A percentile compares a stretch with the other conserved stretches of the same genome.
Evolutionary conservation across 352 stramenopile genomes (phyloP).

Genomic region (Aphanomyces cochlioides): DNA sequence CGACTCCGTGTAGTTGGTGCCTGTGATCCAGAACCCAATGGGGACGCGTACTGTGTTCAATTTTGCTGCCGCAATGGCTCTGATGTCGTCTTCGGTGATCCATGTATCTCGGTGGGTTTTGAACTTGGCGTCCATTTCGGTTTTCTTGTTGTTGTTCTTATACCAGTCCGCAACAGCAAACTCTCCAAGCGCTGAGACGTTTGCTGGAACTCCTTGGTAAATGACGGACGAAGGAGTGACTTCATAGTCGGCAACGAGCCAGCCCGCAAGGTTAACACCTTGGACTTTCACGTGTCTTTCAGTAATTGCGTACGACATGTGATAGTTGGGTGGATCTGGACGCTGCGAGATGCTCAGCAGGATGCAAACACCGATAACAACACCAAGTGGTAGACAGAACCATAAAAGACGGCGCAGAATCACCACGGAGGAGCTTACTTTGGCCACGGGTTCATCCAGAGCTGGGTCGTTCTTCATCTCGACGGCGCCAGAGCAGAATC

Average conservation of each 20-base stretch:
- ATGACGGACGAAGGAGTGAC: constrained; percentile 33
- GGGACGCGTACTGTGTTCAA: constrained; percentile 62
- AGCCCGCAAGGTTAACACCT: constrained; percentile 39
- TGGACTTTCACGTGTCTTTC: constrained; percentile 30
- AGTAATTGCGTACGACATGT: constrained; percentile 36
- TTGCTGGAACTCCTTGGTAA: constrained; percentile 30
- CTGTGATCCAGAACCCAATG: constrained; percentile 54
- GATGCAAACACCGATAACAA: constrained; percentile 3
- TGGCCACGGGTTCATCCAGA: not conserved
- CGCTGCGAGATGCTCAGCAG: constrained; percentile 17
- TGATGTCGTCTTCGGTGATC: constrained; percentile 43
- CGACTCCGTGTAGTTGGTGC: constrained; percentile 29
- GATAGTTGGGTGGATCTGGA: not conserved
- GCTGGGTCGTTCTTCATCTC: not conserved
- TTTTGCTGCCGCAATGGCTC: constrained; percentile 36
- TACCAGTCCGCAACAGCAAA: not conserved
- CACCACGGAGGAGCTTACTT: not conserved
- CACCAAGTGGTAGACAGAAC: constrained; percentile 16
- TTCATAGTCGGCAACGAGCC: constrained; percentile 36
- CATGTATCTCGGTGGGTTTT: constrained; percentile 13
- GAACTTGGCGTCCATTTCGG: constrained; percentile 9
- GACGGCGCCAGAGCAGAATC: not conserved
- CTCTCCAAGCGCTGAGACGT: not conserved
- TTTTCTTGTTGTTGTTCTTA: not conserved
- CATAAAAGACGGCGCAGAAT: constrained; percentile 15